Evolutionary conservation across 768 basidiomycete genomes (phyloP).

Genomic region (Psilocybe tampanensis): DNA sequence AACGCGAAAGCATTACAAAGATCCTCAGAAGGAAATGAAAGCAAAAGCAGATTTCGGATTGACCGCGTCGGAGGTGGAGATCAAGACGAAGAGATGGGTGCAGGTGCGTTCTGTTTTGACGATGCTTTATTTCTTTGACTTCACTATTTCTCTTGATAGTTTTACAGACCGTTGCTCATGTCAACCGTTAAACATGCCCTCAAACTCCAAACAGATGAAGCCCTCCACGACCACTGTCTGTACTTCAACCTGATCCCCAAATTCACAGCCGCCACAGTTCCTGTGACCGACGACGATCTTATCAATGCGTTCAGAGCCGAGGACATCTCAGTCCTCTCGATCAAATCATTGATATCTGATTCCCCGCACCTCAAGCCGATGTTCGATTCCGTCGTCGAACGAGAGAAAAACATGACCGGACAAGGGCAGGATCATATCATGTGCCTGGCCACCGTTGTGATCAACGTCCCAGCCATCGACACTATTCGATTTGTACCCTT

Average conservation of each 20-base stretch:
- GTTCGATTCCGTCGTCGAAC: neutral
- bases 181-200: neutral
- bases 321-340: neutral
- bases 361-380: neutral
- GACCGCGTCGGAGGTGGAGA: conserved; percentile 3
- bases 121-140: neutral
- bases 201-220: neutral
- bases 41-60: neutral
- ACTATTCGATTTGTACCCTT: neutral
- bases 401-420: neutral
- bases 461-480: neutral
- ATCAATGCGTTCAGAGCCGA: neutral
- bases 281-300: neutral
- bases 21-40: neutral
- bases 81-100: conserved; percentile 9
- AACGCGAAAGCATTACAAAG: conserved; percentile 3
- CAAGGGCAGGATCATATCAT: neutral
- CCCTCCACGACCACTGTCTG: neutral
- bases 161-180: neutral
- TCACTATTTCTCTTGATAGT: neutral
- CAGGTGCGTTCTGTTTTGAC: neutral
- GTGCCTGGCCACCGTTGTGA: neutral
- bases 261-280: neutral
- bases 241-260: neutral
- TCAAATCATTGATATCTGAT: neutral